phyloP scores from a whole-genome alignment of 2,329 filamentous ascomycete species.

The Diaporthe citri region DNA sequence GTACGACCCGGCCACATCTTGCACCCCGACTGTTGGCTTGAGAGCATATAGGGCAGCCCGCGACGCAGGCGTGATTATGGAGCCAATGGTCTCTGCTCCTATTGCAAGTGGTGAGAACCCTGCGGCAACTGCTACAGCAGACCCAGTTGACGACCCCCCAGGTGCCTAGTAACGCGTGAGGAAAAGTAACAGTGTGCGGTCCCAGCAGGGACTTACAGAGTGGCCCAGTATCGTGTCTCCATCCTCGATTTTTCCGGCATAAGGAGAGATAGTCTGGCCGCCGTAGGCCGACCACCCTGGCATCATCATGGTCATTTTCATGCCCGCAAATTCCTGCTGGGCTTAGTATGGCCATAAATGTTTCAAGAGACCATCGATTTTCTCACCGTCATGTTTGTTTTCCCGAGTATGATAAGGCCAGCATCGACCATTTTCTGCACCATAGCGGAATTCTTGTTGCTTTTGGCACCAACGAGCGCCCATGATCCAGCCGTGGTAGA shows the following conservation, averaged over 20 bases:
- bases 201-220: background rate
- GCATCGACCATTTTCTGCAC: background rate
- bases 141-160: slow-evolving; percentile 50
- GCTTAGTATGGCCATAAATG: background rate
- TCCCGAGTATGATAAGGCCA: background rate
- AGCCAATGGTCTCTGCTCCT: slow-evolving; percentile 51
- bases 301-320: slow-evolving; percentile 10
- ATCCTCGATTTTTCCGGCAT: slow-evolving; percentile 41
- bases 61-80: slow-evolving; percentile 44
- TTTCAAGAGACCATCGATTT: background rate
- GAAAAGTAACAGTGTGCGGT: background rate
- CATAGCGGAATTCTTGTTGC: background rate
- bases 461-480: background rate
- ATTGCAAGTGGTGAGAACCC: slow-evolving; percentile 49
- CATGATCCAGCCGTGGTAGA: slow-evolving; percentile 2
- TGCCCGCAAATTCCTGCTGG: background rate
- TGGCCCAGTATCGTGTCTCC: slow-evolving; percentile 37
- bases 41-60: slow-evolving; percentile 46
- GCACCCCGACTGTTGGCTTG: slow-evolving; percentile 43
- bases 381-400: background rate
- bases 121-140: slow-evolving; percentile 50
- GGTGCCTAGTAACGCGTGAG: slow-evolving; percentile 43
- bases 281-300: background rate
- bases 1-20: slow-evolving; percentile 8
- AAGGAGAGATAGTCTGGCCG: background rate